These are phyloP conservation scores for Hanseniaspora clermontiae DNA, from an alignment of 805 yeast species.

Conservation along the genomic window DNA sequence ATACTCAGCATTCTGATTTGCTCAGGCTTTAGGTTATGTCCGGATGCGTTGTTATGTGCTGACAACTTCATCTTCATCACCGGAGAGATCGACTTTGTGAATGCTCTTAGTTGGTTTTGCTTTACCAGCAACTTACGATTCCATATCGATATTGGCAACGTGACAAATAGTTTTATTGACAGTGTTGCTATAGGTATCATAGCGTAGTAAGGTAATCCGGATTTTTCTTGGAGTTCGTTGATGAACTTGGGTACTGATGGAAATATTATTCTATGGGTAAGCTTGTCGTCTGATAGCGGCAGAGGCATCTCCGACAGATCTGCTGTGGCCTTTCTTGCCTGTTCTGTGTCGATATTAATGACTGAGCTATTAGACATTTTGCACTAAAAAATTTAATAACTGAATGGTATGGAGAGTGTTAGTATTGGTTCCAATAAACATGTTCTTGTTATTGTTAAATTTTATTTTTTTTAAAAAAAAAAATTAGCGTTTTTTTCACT, in stretches of 20 bases:
- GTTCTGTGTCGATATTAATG: neutral
- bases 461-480: too few relatives aligned
- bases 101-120: slow-evolving; percentile 60
- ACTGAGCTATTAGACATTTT: neutral
- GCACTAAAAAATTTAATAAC: neutral
- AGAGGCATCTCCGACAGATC: slow-evolving; percentile 7
- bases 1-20: slow-evolving; percentile 63
- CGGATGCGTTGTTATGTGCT: slow-evolving; percentile 22
- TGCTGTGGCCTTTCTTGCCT: slow-evolving; percentile 2
- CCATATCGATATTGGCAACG: slow-evolving; percentile 64
- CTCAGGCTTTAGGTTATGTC: slow-evolving; percentile 49
- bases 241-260: slow-evolving; percentile 26
- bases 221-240: slow-evolving; percentile 37
- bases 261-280: slow-evolving; percentile 14
- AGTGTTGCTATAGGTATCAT: slow-evolving; percentile 65
- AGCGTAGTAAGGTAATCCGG: slow-evolving; percentile 72
- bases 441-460: too few relatives aligned
- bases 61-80: slow-evolving; percentile 46
- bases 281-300: slow-evolving; percentile 12
- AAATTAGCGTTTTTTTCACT: too few relatives aligned
- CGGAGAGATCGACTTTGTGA: slow-evolving; percentile 64
- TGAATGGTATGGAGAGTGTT: neutral
- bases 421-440: too few relatives aligned
- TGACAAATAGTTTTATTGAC: slow-evolving; percentile 48
- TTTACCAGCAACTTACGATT: slow-evolving; percentile 58